A percentile compares a stretch with the other conserved stretches of the same genome.
Conservation (phyloP, 176 grass and related monocot species). For the Cymbopogon citratus region DNA sequence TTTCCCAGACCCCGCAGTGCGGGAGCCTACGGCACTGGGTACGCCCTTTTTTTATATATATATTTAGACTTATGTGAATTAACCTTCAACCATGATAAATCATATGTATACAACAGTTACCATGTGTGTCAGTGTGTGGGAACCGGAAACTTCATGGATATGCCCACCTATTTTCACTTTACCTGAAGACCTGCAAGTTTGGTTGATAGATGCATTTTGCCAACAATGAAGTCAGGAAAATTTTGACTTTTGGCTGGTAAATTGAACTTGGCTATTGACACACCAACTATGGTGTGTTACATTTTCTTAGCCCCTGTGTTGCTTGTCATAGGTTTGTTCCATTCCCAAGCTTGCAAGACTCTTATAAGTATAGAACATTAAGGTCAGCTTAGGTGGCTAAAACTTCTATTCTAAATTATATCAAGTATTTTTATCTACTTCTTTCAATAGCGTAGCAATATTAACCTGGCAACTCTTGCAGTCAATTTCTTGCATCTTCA, state of each 20-base stretch:
- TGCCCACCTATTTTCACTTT: background rate
- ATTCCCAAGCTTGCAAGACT: background rate
- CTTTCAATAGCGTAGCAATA: background rate
- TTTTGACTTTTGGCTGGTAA: background rate
- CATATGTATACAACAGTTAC: background rate
- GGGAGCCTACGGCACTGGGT: no score
- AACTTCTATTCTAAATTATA: background rate
- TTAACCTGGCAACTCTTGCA: background rate
- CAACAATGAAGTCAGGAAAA: background rate
- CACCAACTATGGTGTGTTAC: no score
- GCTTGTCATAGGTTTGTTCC: background rate
- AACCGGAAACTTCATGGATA: background rate
- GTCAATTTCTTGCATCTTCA: background rate
- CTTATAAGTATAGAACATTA: background rate
- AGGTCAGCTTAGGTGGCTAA: background rate
- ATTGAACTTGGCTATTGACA: background rate
- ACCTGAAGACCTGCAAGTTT: background rate
- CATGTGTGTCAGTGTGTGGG: background rate
- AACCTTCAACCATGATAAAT: background rate
- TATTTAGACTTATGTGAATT: background rate
- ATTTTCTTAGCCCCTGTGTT: background rate
- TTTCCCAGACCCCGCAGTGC: no score
- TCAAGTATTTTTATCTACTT: background rate
- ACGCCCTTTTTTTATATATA: no score
- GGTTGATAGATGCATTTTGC: background rate